A percentile compares a stretch with the other conserved stretches of the same genome.
Conservation (phyloP, 768 basidiomycete genomes). For the Cyathus striatus region DNA sequence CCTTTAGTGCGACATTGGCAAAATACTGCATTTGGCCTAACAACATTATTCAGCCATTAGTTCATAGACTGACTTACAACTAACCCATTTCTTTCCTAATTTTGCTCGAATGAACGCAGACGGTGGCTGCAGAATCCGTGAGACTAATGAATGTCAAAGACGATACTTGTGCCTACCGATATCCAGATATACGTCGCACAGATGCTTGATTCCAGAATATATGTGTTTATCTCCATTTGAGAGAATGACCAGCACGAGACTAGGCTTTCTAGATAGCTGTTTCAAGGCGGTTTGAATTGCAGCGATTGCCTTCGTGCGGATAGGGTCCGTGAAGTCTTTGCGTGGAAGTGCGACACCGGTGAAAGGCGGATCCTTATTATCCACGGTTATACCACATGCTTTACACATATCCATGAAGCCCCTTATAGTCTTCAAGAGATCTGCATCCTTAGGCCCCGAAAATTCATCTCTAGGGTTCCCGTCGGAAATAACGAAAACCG, state of each 20-base stretch:
- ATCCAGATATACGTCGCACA: slow-evolving; percentile 64
- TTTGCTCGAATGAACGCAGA: slow-evolving; percentile 71
- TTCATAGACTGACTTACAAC: slow-evolving; percentile 21
- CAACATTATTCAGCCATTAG: slow-evolving; percentile 15
- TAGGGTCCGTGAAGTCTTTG: slow-evolving; percentile 48
- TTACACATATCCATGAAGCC: slow-evolving; percentile 63
- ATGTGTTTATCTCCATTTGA: slow-evolving; percentile 69
- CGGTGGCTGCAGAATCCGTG: slow-evolving; percentile 45
- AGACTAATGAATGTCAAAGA: not conserved
- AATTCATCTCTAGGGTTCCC: slow-evolving; percentile 58
- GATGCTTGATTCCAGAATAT: slow-evolving; percentile 71
- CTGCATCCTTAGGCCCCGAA: slow-evolving; percentile 42
- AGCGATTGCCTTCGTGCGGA: slow-evolving; percentile 43
- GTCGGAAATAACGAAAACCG: slow-evolving; percentile 64
- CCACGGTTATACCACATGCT: slow-evolving; percentile 56
- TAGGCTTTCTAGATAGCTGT: slow-evolving; percentile 40
- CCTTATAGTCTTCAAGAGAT: slow-evolving; percentile 35
- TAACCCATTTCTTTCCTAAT: slow-evolving; percentile 60
- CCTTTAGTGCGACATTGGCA: slow-evolving; percentile 77
- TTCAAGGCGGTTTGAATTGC: slow-evolving; percentile 37
- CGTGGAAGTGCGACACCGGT: slow-evolving; percentile 42
- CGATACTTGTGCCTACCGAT: slow-evolving; percentile 29
- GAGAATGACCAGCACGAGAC: slow-evolving; percentile 60
- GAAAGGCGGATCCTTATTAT: slow-evolving; percentile 26
- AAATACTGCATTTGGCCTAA: slow-evolving; percentile 64